A percentile compares a stretch with the other conserved stretches of the same genome.
Conservation (phyloP, 139 green algal species). For the Chlamydomonas schloesseri region DNA sequence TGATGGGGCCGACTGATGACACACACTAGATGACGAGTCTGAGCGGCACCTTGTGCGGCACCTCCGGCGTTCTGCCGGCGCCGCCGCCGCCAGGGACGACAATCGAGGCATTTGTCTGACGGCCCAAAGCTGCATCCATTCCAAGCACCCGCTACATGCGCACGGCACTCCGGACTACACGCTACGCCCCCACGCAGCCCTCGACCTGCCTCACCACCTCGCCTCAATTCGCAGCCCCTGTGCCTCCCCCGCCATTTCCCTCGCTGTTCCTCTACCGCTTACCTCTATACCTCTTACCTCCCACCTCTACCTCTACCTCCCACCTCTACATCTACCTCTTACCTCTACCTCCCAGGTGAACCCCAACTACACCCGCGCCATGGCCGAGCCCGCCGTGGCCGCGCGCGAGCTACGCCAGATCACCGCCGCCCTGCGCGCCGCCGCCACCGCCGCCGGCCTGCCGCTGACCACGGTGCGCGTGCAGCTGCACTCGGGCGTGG, state of each 20-base stretch:
- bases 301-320: too few relatives aligned
- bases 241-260: too few relatives aligned
- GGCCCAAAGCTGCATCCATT: too few relatives aligned
- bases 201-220: too few relatives aligned
- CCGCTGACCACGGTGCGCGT: constrained; percentile 40
- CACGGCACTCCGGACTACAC: too few relatives aligned
- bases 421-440: constrained; percentile 4
- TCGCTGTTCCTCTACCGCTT: too few relatives aligned
- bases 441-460: constrained; percentile 4
- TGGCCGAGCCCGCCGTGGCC: constrained; percentile 10
- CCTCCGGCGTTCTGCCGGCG: constrained; percentile 47
- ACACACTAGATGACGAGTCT: constrained; percentile 64
- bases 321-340: too few relatives aligned
- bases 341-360: too few relatives aligned
- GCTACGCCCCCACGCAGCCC: too few relatives aligned
- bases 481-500: constrained; percentile 57
- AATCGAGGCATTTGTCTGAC: constrained; percentile 74
- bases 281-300: too few relatives aligned
- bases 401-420: constrained; percentile 17
- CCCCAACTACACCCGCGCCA: not conserved
- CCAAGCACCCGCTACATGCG: too few relatives aligned
- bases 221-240: too few relatives aligned
- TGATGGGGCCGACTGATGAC: constrained; percentile 43
- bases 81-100: not conserved
- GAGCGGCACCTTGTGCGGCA: constrained; percentile 38